Base-by-base conservation (phyloP, 805 yeast species). In the Ogataea dorogensis region DNA sequence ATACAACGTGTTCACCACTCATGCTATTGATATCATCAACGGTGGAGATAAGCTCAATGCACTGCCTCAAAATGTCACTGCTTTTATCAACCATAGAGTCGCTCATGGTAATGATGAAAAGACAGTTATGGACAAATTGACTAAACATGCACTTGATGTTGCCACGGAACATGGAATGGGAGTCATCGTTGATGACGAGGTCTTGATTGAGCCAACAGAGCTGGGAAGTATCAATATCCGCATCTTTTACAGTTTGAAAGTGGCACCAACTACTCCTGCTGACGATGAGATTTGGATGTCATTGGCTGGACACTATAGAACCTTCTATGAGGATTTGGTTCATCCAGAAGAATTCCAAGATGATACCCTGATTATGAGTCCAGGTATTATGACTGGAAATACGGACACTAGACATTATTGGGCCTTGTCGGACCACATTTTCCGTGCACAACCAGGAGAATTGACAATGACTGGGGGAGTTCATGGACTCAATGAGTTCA, bases 41-140 rank as follows among this genome's bases (percentile, higher is more conserved):
- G 93, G 93, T 18, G 95, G 94, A 28, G 71, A 78, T 40, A 85
- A 85, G 59, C 69, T 80, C 17, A 85, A 85, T 52, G 88, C 93
- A 1, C 62, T 85, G 30, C 94, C 95, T 2, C 91, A 84, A 53
- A 58, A 66, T 17, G 75, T 75, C 3, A 57, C 61, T 19, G 64
- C 78, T 26, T 53, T 69, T 22, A 66, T 81, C 28, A 83, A 86
- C 59, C 82, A 81, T 51, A 68, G 94, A 52, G 67, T 83, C 36
- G 70, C 77, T 11, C 61, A 77, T 28, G 86, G 78, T 43, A 69
- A 79, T 16, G 59, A 69, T 17, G 64, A 71, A 2, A 56, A 63
- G 7, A 71, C 65, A 14, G 70, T 70, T 7, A 49, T 61, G 20
- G 65, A 65, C 14, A 64, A 63, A 32, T 61, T 70, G 33, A 36